Conservation (phyloP, 495 filamentous ascomycete species). For the Daldinia decipiens region DNA sequence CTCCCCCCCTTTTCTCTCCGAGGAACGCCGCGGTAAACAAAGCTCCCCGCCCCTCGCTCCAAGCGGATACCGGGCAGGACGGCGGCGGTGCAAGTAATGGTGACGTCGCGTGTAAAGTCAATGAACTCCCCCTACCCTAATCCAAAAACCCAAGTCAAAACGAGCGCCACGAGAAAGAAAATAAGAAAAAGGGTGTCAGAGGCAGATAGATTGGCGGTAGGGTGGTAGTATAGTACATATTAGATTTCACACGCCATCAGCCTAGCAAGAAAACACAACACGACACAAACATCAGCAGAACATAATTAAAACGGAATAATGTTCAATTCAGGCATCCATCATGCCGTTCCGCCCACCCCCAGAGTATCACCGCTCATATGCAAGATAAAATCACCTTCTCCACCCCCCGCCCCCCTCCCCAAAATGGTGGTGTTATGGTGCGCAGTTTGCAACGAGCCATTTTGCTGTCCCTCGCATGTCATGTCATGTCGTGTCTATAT, state of each 20-base stretch:
- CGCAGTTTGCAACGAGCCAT: neutral
- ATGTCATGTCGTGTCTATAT: neutral
- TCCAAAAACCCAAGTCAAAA: neutral
- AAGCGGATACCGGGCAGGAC: too few species aligned
- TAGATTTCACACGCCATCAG: neutral
- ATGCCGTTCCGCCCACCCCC: neutral
- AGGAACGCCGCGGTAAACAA: too few species aligned
- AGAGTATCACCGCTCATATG: slow-evolving; percentile 2
- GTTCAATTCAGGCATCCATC: neutral
- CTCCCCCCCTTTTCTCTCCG: too few species aligned
- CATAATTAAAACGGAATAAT: neutral
- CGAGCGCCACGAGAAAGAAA: too few species aligned
- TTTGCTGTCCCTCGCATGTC: neutral
- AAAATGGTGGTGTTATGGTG: neutral
- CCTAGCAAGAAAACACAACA: neutral
- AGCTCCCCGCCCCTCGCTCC: too few species aligned
- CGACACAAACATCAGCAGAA: neutral
- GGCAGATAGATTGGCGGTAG: too few species aligned
- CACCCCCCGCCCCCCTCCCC: neutral
- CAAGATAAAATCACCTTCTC: neutral
- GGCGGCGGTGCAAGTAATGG: neutral
- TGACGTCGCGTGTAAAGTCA: neutral
- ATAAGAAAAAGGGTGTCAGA: too few species aligned
- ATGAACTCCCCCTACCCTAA: neutral
- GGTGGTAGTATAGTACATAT: neutral